Conservation (phyloP, 2,329 filamentous ascomycete species). For the Alternaria alternata region DNA sequence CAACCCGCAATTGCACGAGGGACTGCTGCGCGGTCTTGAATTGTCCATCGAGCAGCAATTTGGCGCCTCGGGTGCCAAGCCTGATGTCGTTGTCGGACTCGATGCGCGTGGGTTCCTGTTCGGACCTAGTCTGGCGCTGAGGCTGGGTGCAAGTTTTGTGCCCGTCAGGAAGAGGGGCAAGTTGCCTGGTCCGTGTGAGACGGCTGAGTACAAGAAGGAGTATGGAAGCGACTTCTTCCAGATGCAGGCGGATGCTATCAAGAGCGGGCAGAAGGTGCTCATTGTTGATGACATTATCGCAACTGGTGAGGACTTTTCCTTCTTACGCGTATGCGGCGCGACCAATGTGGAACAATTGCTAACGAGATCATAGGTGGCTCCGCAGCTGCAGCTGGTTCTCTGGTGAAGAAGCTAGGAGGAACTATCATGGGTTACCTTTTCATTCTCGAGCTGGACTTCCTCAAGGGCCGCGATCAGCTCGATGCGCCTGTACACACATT, state of each 20-base stretch:
- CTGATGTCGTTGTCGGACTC: conserved; percentile 91
- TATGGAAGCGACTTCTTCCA: conserved; percentile 96
- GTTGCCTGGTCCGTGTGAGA: conserved; percentile 87
- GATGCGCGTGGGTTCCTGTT: conserved; percentile 97
- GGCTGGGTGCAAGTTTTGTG: conserved; percentile 84
- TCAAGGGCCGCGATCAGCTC: conserved; percentile 91
- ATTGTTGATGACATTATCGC: conserved; percentile 99
- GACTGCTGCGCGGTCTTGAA: conserved; percentile 84
- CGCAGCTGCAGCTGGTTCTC: conserved; percentile 83
- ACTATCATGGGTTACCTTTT: conserved; percentile 90
- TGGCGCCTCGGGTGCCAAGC: conserved; percentile 58
- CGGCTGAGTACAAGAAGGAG: conserved; percentile 90
- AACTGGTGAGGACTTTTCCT: conserved; percentile 70
- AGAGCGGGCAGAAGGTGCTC: conserved; percentile 85
- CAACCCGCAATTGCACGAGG: conserved; percentile 74
- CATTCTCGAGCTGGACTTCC: conserved; percentile 92
- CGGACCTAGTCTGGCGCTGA: conserved; percentile 85
- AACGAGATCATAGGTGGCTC: conserved; percentile 74
- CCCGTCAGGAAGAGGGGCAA: conserved; percentile 96
- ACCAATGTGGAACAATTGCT: conserved; percentile 2
- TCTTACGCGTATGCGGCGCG: conserved; percentile 49
- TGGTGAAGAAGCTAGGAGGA: conserved; percentile 86
- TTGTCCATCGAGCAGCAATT: conserved; percentile 76
- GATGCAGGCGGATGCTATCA: conserved; percentile 88
- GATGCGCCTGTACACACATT: conserved; percentile 84